These are phyloP conservation scores for Strobilomyces dryophilus DNA, from an alignment of 768 basidiomycete genomes.

Conservation along the genomic window DNA sequence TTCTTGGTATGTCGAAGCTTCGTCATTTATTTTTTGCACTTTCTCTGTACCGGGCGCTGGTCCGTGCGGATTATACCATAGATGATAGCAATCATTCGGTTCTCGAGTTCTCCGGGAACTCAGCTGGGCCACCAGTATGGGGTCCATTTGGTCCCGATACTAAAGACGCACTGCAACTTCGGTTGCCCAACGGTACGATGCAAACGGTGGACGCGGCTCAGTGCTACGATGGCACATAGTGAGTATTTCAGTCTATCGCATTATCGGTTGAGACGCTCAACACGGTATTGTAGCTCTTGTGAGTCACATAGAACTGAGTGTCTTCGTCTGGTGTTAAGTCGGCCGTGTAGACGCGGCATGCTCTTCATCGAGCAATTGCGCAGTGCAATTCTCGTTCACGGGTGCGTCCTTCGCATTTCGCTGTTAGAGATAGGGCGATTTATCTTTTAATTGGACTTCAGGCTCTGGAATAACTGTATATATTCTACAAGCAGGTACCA, in stretches of 20 bases:
- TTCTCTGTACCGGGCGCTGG: slow-evolving; percentile 1
- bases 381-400: slow-evolving; percentile 23
- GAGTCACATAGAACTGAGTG: neutral
- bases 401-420: slow-evolving; percentile 3
- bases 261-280: slow-evolving; percentile 4
- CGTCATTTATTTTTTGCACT: neutral
- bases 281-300: slow-evolving; percentile 19
- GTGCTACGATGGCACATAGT: slow-evolving; percentile 26
- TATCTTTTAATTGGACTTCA: neutral
- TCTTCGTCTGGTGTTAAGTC: neutral
- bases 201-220: slow-evolving; percentile 18
- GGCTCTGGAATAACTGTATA: slow-evolving; percentile 30
- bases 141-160: slow-evolving; percentile 22
- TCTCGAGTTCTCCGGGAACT: slow-evolving; percentile 27
- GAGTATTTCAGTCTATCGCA: slow-evolving; percentile 3
- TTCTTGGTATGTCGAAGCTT: slow-evolving; percentile 8
- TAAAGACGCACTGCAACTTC: slow-evolving; percentile 16
- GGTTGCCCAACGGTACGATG: slow-evolving; percentile 26
- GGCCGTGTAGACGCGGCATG: slow-evolving; percentile 21
- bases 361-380: slow-evolving; percentile 19
- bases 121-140: slow-evolving; percentile 25
- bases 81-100: slow-evolving; percentile 25
- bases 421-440: neutral
- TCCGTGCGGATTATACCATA: slow-evolving; percentile 24
- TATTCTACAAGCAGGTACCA: slow-evolving; percentile 24